Evolutionary conservation across 2,329 filamentous ascomycete genomes (phyloP), one percentile per base, ranked within the genome.

Genomic region (Dothiorella sarmentorum): DNA sequence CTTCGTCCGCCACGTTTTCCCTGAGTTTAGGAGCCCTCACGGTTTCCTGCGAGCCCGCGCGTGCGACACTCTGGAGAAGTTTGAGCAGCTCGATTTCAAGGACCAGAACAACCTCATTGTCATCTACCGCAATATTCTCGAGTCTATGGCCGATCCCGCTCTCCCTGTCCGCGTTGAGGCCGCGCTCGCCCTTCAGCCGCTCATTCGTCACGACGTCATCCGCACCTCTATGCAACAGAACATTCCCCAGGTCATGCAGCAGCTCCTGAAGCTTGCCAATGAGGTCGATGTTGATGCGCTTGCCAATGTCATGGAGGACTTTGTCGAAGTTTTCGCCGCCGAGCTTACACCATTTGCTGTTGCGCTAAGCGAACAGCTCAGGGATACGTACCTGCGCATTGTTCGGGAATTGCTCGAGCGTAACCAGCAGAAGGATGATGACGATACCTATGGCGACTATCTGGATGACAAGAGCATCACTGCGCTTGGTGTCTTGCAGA

Each of bases 241-340:
- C 72, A 99, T 99, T 65, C 92, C 94, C 15, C 95, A 96, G 68
- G 97, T 99, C 69, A 99, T 99, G 94, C 95, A 97, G 76, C 93
- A 99, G 75, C 82, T 99, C 13, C 82, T 99, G 57, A 97, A 97
- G 78, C 80, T 99, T 59, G 93, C 94, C 26, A 99, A 99, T 70
- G 94, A 99, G 75, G 94, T 95, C 60, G 94, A 99, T 70, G 93
- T 99, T 47, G 94, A 99, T 73, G 92, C 94, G 4, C 81, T 99
- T 38, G 93, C 94, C 20, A 97, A 97, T 69, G 94, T 99, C 37
- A 99, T 99, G 94, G 94, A 99, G 75, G 94, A 99, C 70, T 99
- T 99, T 70, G 94, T 99, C 44, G 94, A 99, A 74, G 92, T 97
- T 2, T 99, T 99, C 70, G 93, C 94, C n/a, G 84, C 91, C 2